Evolutionary conservation across 495 filamentous ascomycete species (phyloP), one percentile per base, ranked within the genome.

Genomic region (Emericellopsis terricola): DNA sequence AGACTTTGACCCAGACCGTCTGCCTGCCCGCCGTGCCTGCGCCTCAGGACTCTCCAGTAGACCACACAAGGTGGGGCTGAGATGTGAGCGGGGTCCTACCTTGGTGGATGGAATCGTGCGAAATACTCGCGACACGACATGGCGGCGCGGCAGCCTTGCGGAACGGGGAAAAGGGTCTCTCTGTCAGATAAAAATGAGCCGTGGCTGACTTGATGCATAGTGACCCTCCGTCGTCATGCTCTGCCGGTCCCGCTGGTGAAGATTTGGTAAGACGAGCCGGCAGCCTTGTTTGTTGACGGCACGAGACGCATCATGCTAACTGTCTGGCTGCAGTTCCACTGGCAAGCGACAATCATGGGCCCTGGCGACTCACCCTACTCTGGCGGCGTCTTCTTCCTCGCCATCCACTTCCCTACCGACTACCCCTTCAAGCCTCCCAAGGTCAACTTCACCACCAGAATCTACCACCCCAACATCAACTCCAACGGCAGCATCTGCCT

Each of bases 391-490:
- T 97, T 97, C 72, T 97, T 97, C 74, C 68, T 97, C 34, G 72
- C 77, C 38, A 97, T 97, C 49, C 82, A 93, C 64, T 97, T 97
- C 71, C 89, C 89, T 42, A 97, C 89, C 65, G 89, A 97, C 68
- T 97, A 97, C 60, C 89, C 89, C 3, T 97, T 97, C 73, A 97
- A 97, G 74, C 91, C 89, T 27, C 89, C 89, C 36, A 97, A 97
- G 72, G 89, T 97, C 61, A 94, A 94, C 76, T 97, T 97, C 71
- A 94, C 82, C 41, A 97, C 89, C 34, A 76, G 89, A 48, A 96
- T 97, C 69, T 96, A 97, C 55, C 89, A 97, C 67, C 89, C 89
- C 49, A 97, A 97, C 63, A 97, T 97, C 84, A 97, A 97, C 69
- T 91, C 84, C 42, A 97, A 97, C 55, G 89, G 89, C 54, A 94